Conservation (phyloP, 192 early-diverging fungal species). For the Spinellus fusiger region DNA sequence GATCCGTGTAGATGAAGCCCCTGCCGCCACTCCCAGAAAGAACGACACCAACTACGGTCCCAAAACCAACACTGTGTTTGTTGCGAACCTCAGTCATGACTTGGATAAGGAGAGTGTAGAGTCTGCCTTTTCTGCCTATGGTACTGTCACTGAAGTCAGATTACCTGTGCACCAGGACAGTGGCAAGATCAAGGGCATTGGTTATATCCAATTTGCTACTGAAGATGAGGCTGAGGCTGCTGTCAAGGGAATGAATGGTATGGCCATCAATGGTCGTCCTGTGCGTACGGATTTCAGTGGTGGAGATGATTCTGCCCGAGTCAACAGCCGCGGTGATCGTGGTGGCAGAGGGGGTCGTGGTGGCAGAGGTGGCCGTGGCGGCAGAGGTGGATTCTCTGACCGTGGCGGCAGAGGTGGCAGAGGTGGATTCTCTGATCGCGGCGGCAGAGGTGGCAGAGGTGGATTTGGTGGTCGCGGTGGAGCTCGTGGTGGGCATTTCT, state of each 20-base stretch:
- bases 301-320: slow-evolving; percentile 34
- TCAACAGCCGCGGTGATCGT: slow-evolving; percentile 18
- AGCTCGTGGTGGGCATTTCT: not conserved
- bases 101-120: slow-evolving; percentile 46
- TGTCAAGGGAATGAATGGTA: slow-evolving; percentile 71
- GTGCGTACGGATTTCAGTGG: slow-evolving; percentile 84
- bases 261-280: slow-evolving; percentile 71
- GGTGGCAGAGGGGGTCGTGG: slow-evolving; percentile 52
- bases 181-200: slow-evolving; percentile 76
- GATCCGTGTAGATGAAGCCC: slow-evolving; percentile 72
- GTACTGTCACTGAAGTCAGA: slow-evolving; percentile 53
- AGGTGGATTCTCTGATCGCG: slow-evolving; percentile 39
- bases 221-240: slow-evolving; percentile 66
- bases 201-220: slow-evolving; percentile 82
- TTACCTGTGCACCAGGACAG: slow-evolving; percentile 74
- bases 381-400: slow-evolving; percentile 24
- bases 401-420: slow-evolving; percentile 22
- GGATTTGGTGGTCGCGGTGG: slow-evolving; percentile 50
- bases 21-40: slow-evolving; percentile 33
- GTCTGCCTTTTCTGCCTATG: slow-evolving; percentile 55
- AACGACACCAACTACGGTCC: slow-evolving; percentile 4
- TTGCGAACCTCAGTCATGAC: slow-evolving; percentile 72
- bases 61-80: slow-evolving; percentile 58
- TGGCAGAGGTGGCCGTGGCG: slow-evolving; percentile 38
- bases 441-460: slow-evolving; percentile 40